phyloP scores from a whole-genome alignment of 202 grass and related monocot species.

The Musa balbisiana region DNA sequence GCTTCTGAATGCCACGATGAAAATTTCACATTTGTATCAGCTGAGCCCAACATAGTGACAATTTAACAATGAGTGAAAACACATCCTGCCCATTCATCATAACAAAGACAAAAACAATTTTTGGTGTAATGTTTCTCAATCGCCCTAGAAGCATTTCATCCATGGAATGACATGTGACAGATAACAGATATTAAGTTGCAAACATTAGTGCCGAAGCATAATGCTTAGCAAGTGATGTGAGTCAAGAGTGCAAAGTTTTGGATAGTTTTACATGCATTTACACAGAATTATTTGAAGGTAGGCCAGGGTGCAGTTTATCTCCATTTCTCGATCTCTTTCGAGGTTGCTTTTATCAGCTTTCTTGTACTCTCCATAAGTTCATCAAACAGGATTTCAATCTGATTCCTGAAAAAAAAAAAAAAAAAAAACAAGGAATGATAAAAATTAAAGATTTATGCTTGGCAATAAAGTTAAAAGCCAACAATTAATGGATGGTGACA shows the following conservation, averaged over 20 bases:
- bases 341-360: slow-evolving; percentile 69
- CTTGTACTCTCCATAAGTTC: slow-evolving; percentile 73
- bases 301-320: slow-evolving; percentile 20
- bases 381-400: slow-evolving; percentile 56
- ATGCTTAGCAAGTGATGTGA: too few relatives aligned
- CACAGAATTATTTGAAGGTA: neutral
- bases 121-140: too few relatives aligned
- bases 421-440: neutral
- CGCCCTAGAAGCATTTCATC: too few relatives aligned
- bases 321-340: slow-evolving; percentile 87
- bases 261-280: neutral
- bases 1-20: too few relatives aligned
- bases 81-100: too few relatives aligned
- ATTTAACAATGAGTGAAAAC: too few relatives aligned
- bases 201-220: too few relatives aligned
- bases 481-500: neutral
- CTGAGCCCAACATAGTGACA: too few relatives aligned
- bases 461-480: neutral
- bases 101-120: too few relatives aligned
- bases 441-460: neutral
- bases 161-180: too few relatives aligned
- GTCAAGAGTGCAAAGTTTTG: neutral
- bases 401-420: slow-evolving; percentile 33
- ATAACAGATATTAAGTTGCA: too few relatives aligned
- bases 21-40: too few relatives aligned